Evolutionary conservation across 768 basidiomycete species (phyloP), one percentile per base, ranked within the genome.

Genomic region (Amanita brunnescens): DNA sequence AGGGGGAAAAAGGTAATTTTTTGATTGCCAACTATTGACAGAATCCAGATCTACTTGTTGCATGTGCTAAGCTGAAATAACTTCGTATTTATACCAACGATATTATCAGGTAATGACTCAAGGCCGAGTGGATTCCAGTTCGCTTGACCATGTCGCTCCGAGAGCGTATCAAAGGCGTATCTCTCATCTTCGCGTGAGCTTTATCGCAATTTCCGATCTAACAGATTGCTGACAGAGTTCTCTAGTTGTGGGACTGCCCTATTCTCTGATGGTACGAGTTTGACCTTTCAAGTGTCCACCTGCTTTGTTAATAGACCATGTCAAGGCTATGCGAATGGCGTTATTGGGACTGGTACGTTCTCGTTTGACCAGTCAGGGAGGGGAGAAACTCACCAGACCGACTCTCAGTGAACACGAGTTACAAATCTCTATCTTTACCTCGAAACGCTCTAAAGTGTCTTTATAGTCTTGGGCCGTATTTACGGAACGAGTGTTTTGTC

Each of bases 161-260:
- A 56, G 59, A 69, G 46, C 69, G 71, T 51, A 56, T 79, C 40
- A 66, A 64, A 57, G 77, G 80, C 55, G 81, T 91, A 54, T 87
- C 87, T 47, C 80, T 91, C 62, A 87, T 91, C 61, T 91, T 91
- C 62, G 88, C 88, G 88, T 89, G 57, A 44, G 83, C 74, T 20
- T 33, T 12, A 42, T 20, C 42, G 18, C 41, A 10, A 37, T 39
- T 34, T 23, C 32, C 12, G 40, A 18, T 4, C 35, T 34, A 37
- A 12, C 13, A 9, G 20, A 34, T 32, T 38, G 29, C 29, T 53
- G 18, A 54, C 51, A 37, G 46, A 30, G 40, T 47, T 47, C 47
- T 55, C 47, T 55, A 89, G 87, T 13, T 91, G 89, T 63, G 89
- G 89, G 61, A 92, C 90, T 2, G 89, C 90, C 38, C 71, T 91